These are phyloP conservation scores for Neofusicoccum umdonicola DNA, from an alignment of 2,329 filamentous ascomycete species.

Conservation along the genomic window DNA sequence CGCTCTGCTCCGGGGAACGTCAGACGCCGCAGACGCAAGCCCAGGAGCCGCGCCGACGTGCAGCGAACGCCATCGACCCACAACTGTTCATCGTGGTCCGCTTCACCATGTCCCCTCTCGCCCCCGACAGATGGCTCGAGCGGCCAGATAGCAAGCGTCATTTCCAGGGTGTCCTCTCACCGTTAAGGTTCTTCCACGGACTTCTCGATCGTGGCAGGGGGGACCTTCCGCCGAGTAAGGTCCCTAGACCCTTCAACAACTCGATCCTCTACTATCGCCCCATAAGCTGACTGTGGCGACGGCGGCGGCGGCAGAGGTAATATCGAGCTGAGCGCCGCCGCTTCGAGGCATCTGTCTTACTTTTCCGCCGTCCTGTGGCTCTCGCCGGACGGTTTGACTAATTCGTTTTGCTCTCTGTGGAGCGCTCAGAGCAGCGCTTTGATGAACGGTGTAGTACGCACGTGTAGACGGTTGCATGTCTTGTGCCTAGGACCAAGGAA, in stretches of 20 bases:
- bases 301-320: not conserved
- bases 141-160: not conserved
- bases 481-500: not conserved
- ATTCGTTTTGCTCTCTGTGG: constrained; percentile 2
- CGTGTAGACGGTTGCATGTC: not conserved
- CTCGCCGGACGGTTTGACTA: not conserved
- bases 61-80: constrained; percentile 1
- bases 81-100: constrained; percentile 2
- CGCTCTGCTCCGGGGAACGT: not conserved
- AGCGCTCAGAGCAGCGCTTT: not conserved
- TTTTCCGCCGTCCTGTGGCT: not conserved
- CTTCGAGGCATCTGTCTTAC: not conserved
- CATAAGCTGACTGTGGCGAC: constrained; percentile 1
- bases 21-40: constrained; percentile 10
- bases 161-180: constrained; percentile 6
- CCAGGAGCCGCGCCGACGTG: constrained; percentile 5
- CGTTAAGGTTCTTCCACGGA: constrained; percentile 18
- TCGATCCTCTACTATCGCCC: not conserved
- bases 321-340: not conserved
- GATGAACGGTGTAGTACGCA: not conserved
- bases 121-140: constrained; percentile 9
- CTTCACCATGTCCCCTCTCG: not conserved
- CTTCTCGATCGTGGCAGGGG: constrained; percentile 12
- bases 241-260: not conserved
- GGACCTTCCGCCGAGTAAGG: not conserved